Conservation (phyloP, 176 grass and related monocot species). For the Oryza punctata region DNA sequence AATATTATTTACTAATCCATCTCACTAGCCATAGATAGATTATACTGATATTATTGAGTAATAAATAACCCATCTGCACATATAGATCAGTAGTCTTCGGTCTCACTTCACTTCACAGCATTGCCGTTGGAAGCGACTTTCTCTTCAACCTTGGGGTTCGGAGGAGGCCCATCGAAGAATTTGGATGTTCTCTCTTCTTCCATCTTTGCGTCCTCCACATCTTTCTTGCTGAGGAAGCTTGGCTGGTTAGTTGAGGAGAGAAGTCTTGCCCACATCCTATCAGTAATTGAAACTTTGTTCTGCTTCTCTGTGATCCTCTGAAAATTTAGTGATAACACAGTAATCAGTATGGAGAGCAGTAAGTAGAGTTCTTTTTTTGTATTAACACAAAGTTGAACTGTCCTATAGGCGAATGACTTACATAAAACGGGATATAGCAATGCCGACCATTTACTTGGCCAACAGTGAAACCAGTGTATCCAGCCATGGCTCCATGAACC, state of each 20-base stretch:
- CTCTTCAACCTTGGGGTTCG: slow-evolving; percentile 16
- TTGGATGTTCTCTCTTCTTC: slow-evolving; percentile 47
- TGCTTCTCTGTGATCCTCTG: slow-evolving; percentile 83
- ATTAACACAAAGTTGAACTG: background rate
- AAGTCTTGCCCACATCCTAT: slow-evolving; percentile 97
- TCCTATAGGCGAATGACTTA: slow-evolving; percentile 37
- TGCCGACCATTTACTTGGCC: slow-evolving; percentile 91
- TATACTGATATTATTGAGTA: background rate
- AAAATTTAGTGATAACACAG: background rate
- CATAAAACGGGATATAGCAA: slow-evolving; percentile 90
- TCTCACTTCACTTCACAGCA: slow-evolving; percentile 35
- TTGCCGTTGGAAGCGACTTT: slow-evolving; percentile 16
- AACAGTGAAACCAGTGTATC: slow-evolving; percentile 86
- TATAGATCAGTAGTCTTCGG: background rate
- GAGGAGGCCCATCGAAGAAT: slow-evolving; percentile 39
- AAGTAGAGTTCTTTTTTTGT: background rate
- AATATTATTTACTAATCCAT: background rate
- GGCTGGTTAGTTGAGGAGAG: slow-evolving; percentile 96
- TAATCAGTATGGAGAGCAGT: background rate
- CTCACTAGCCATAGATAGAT: background rate
- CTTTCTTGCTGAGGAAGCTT: slow-evolving; percentile 83
- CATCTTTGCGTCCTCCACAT: slow-evolving; percentile 59
- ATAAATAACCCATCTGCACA: background rate
- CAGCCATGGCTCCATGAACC: slow-evolving; percentile 93
- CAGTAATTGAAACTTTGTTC: slow-evolving; percentile 85